phyloP scores from a whole-genome alignment of 345 rosid genomes.

The Gossypium longicalyx region DNA sequence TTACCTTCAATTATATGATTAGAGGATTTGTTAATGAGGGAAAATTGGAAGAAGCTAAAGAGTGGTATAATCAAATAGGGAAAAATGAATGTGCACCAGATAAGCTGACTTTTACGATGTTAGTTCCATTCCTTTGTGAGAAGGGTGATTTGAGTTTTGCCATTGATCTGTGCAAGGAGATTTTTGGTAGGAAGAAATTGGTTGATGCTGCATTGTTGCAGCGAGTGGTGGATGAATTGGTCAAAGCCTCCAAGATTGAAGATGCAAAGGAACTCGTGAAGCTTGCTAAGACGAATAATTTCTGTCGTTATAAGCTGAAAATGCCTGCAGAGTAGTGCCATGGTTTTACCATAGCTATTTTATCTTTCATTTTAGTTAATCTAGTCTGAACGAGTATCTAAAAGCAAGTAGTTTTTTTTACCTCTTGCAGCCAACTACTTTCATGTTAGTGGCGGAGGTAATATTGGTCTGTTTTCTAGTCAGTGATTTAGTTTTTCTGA shows the following conservation, averaged over 20 bases:
- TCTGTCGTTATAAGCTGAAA: slow-evolving; percentile 28
- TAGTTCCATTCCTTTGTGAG: slow-evolving; percentile 44
- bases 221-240: slow-evolving; percentile 47
- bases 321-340: slow-evolving; percentile 24
- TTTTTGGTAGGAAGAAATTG: slow-evolving; percentile 23
- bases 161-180: slow-evolving; percentile 37
- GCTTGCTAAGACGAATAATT: slow-evolving; percentile 28
- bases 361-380: neutral
- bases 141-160: slow-evolving; percentile 55
- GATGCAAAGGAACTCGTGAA: slow-evolving; percentile 39
- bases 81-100: slow-evolving; percentile 23
- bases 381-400: neutral
- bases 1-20: slow-evolving; percentile 54
- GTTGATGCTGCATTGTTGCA: slow-evolving; percentile 38
- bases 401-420: neutral
- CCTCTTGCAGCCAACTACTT: neutral
- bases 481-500: neutral
- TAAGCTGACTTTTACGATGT: slow-evolving; percentile 9
- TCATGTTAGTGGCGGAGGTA: neutral
- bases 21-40: slow-evolving; percentile 40
- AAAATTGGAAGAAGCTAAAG: slow-evolving; percentile 42
- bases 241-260: slow-evolving; percentile 24
- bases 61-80: slow-evolving; percentile 44
- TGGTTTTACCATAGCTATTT: neutral
- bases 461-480: neutral